Base-by-base conservation (phyloP, 2,329 filamentous ascomycete species). In the Pyrenophora teres region DNA sequence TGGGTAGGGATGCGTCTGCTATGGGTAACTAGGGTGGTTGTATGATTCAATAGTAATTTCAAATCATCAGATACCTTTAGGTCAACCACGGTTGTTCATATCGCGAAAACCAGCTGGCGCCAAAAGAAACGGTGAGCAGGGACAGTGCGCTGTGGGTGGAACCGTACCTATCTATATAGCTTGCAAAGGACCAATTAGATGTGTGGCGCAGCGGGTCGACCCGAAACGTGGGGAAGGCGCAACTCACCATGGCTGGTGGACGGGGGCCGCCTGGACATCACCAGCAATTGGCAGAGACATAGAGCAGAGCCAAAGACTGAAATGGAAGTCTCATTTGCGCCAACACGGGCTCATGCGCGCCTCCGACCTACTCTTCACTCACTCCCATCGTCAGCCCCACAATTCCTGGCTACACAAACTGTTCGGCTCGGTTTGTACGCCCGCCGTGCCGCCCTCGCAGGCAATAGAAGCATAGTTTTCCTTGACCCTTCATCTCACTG, bases 381-480 rank as follows among this genome's bases (percentile, higher is more conserved):
- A 25, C 33, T 23, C 39, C 42, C 38, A 25, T 23, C 37, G 21
- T 19, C 41, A 31, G 33, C 47, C 21, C 27, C 42, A 33, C 47
- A 30, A 41, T 30, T 39, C 31, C 48, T 48, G 18, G 45, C 38
- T 30, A 49, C 42, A 47, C 41, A 40, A 48, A 15, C 15, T 15
- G 15, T 15, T 15, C 15, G 15, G 15, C 15, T 15, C 46, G 41
- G 43, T 41, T 27, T 32, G n/a, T 31, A 42, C 48, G 55, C 52
- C 37, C 52, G 52, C 56, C 7, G 38, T 21, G 19, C 46, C 54
- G 43, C 51, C 40, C 47, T 50, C 52, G 48, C 50, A 65, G 61
- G 61, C 61, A 61, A 45, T 61, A 56, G 49, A 33, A 13, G 15
- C 45, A 36, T 6, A 25, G 16, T 45, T 43, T 49, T 35, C 23